Evolutionary conservation across 306 rosid genomes (phyloP), one percentile per base, ranked within the genome.

Genomic region (Cicer judaicum): DNA sequence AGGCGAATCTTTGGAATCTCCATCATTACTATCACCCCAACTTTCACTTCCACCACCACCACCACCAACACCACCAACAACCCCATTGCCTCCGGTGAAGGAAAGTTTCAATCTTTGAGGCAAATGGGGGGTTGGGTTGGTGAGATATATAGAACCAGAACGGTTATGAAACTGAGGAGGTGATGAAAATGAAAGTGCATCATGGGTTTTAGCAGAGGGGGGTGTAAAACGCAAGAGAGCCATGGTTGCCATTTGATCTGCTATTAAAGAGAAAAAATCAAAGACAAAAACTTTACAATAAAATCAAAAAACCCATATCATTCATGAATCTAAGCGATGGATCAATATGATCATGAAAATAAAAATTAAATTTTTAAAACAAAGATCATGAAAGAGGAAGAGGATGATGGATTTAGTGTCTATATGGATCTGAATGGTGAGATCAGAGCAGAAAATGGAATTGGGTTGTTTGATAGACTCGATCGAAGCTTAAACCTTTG

Each of bases 151-250:
- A 14, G 57, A 12, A 53, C 36, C 36, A 29, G 87, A 34, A 7
- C 74, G 80, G 3, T 72, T 79, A 18, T 47, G 83, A 3, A 78
- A 43, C 64, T 84, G 78, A 9, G 60, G 66, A 48, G 84, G 18
- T 18, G 88, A 76, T 7, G 88, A 78, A 75, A 92, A 86, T 7
- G 92, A 63, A 38, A 82, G 7, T 8, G 64, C 12, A 12, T 46
- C 12, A n/a, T 46, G 79, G 72, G 64, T 60, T n/a, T 85, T 64
- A 10, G 80, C 80, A 6, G 89, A 64, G 21, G 75, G 76, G 50
- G 88, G 83, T 1, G 97, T 84, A 59, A 66, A 85, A 75, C 96
- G 90, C 59, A 93, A 81, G 47, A 87, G 89, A 40, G 92, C 88
- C 70, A 85, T 76, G 72, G 90, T 66, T 38, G 92, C 77, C 94